Evolutionary conservation across 1,139 yeast genomes (phyloP).

Genomic region (Debaryomycetaceae sp.): DNA sequence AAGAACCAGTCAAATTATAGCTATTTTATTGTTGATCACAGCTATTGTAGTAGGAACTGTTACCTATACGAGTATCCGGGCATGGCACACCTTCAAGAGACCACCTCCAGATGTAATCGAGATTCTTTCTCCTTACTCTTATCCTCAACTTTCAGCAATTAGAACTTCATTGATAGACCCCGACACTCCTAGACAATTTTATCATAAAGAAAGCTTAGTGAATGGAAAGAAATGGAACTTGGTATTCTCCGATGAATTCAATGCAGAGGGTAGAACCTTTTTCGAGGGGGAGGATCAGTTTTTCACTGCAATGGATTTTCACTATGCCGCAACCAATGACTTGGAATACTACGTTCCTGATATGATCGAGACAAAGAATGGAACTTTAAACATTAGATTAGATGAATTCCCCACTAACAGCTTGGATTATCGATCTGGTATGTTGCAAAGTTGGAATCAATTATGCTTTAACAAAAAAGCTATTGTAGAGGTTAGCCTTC

Average conservation of each 20-base stretch:
- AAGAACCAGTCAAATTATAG: constrained; percentile 9
- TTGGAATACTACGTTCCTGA: constrained; percentile 89
- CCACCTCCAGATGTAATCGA: constrained; percentile 31
- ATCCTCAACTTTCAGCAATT: constrained; percentile 59
- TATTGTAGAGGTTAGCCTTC: constrained; percentile 61
- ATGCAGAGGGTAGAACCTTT: constrained; percentile 77
- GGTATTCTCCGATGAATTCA: constrained; percentile 82
- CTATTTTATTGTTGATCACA: constrained; percentile 9
- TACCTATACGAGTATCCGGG: constrained; percentile 11
- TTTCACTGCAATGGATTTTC: constrained; percentile 71
- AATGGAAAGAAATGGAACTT: constrained; percentile 65
- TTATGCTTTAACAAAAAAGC: constrained; percentile 52
- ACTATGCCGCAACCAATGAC: constrained; percentile 78
- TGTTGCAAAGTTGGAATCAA: constrained; percentile 79
- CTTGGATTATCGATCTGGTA: constrained; percentile 74
- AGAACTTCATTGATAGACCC: constrained; percentile 66
- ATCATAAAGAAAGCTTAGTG: constrained; percentile 34
- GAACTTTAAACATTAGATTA: constrained; percentile 59
- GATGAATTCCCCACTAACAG: constrained; percentile 73
- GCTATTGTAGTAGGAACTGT: constrained; percentile 13
- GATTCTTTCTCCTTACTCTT: constrained; percentile 52
- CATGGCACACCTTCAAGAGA: constrained; percentile 2
- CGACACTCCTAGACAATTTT: constrained; percentile 66
- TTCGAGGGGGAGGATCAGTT: constrained; percentile 83
- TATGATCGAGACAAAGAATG: constrained; percentile 66